Conservation (phyloP, 228 moss, liverwort and hornwort genomes). For the Sphagnum fallax region DNA sequence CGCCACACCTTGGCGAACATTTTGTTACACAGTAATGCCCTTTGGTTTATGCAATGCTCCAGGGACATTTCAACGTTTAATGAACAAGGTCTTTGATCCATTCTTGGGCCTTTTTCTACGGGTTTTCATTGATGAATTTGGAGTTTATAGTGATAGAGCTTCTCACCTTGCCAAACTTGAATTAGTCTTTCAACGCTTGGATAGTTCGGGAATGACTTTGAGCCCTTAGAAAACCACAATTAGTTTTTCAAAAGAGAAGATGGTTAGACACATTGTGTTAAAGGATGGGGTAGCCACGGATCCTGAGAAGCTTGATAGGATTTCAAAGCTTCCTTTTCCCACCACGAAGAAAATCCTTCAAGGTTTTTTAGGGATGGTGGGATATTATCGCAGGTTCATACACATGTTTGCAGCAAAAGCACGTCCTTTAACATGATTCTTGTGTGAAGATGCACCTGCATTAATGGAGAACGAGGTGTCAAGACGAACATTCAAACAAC, state of each 20-base stretch:
- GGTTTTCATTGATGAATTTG: slow-evolving; percentile 14
- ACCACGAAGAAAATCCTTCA: neutral
- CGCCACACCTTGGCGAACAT: neutral
- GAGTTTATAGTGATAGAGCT: neutral
- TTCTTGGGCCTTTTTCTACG: neutral
- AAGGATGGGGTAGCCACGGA: slow-evolving; percentile 2
- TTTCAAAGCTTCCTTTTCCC: neutral
- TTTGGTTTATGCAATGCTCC: neutral
- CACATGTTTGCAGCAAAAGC: neutral
- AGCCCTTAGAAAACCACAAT: slow-evolving; percentile 9
- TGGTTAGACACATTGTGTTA: slow-evolving; percentile 4
- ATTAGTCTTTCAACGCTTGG: slow-evolving; percentile 1
- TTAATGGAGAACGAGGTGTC: neutral
- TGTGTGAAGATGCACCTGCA: neutral
- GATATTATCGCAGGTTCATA: slow-evolving; percentile 1
- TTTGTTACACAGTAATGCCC: neutral
- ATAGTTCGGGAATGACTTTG: neutral
- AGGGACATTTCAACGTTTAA: neutral
- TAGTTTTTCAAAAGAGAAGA: neutral
- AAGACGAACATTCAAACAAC: neutral
- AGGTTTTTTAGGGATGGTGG: neutral
- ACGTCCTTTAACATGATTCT: neutral
- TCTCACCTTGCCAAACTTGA: neutral
- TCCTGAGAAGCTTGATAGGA: slow-evolving; percentile 1
- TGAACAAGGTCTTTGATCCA: slow-evolving; percentile 1